Percentiles rank a stretch among this genome's conserved stretches.
These are phyloP conservation scores for Pulveroboletus sp. DNA, from an alignment of 768 basidiomycete species.

Conservation along the genomic window DNA sequence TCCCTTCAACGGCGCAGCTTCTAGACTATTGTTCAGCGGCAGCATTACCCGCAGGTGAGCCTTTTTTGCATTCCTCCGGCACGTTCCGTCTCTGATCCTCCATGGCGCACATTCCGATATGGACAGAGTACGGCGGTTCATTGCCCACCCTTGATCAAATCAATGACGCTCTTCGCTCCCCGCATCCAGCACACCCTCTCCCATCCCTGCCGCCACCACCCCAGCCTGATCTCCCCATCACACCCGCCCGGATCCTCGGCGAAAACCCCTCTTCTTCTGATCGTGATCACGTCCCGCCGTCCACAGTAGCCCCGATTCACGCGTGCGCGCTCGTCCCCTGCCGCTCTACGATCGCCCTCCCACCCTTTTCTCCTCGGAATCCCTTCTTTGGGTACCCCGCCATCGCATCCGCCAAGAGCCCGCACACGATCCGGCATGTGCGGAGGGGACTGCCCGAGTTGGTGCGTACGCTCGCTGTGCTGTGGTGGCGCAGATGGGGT, in stretches of 20 bases:
- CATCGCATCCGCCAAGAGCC: constrained; percentile 24
- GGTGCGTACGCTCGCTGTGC: constrained; percentile 51
- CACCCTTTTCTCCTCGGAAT: constrained; percentile 60
- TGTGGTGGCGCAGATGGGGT: constrained; percentile 71
- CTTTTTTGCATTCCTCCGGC: background rate
- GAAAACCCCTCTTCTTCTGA: background rate
- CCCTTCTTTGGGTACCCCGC: constrained; percentile 78
- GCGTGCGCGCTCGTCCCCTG: constrained; percentile 5
- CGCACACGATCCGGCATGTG: constrained; percentile 52
- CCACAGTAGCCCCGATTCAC: background rate
- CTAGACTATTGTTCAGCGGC: constrained; percentile 50
- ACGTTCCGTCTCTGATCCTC: constrained; percentile 9
- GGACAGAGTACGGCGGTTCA: constrained; percentile 65
- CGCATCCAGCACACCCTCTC: constrained; percentile 3
- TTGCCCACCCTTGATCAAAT: constrained; percentile 51
- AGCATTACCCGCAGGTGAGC: constrained; percentile 51
- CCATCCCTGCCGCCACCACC: constrained; percentile 8
- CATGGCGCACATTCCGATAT: constrained; percentile 15
- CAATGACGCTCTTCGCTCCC: constrained; percentile 43
- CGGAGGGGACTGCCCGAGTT: constrained; percentile 71
- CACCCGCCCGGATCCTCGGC: background rate
- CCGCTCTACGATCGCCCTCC: constrained; percentile 23
- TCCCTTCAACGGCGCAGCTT: constrained; percentile 56
- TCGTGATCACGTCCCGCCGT: background rate
- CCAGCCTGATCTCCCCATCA: background rate